Conservation (phyloP, 176 grass and related monocot genomes). For the Zea luxurians region DNA sequence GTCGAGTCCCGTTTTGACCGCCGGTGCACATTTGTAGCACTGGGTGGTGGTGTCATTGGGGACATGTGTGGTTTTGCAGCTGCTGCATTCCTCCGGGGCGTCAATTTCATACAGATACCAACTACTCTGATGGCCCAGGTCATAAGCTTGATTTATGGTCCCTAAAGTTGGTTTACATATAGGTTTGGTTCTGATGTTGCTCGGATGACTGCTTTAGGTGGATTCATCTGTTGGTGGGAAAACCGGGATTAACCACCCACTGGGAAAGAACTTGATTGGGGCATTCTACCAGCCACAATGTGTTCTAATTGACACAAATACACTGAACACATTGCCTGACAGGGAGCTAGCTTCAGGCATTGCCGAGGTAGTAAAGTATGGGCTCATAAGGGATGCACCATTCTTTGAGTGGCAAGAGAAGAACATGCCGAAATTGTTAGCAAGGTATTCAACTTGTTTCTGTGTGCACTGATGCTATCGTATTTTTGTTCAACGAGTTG, state of each 20-base stretch:
- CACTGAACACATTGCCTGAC: conserved; percentile 82
- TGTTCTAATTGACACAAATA: conserved; percentile 84
- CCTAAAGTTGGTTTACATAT: conserved; percentile 4
- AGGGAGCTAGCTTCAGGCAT: conserved; percentile 86
- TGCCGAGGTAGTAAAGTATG: conserved; percentile 87
- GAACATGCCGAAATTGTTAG: conserved; percentile 71
- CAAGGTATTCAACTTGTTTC: conserved; percentile 55
- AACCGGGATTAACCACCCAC: conserved; percentile 84
- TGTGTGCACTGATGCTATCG: neutral
- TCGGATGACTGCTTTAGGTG: conserved; percentile 53
- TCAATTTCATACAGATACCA: conserved; percentile 99
- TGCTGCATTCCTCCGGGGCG: conserved; percentile 77
- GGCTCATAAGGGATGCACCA: conserved; percentile 84
- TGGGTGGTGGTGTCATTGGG: conserved; percentile 90
- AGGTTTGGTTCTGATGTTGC: conserved; percentile 10
- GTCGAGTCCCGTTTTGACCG: conserved; percentile 69
- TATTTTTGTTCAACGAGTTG: neutral
- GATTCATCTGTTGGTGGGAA: conserved; percentile 97
- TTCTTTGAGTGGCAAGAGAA: conserved; percentile 99
- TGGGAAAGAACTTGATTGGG: conserved; percentile 88
- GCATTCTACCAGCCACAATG: conserved; percentile 91
- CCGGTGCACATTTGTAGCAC: conserved; percentile 77
- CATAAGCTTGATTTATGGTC: conserved; percentile 22
- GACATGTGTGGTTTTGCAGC: conserved; percentile 95
- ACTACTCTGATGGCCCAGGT: conserved; percentile 97